Percentiles rank a stretch among this genome's conserved stretches.
These are phyloP conservation scores for Alternaria sp. DNA, from an alignment of 2,329 filamentous ascomycete genomes.

Conservation along the genomic window DNA sequence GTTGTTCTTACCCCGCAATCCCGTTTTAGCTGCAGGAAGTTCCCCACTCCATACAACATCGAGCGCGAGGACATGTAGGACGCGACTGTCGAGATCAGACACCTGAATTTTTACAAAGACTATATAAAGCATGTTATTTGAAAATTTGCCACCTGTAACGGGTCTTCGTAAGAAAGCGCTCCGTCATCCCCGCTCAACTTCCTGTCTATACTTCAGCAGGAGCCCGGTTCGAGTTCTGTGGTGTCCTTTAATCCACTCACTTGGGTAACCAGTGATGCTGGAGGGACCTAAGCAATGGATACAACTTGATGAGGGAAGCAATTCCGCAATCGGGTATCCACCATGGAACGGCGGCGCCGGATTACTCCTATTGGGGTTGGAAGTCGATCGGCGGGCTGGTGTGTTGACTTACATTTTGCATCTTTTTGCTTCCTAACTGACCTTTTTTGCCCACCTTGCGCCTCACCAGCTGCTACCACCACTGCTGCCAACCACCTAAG, in stretches of 20 bases:
- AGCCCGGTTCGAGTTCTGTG: slow-evolving; percentile 56
- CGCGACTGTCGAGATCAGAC: too few relatives aligned
- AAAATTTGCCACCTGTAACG: slow-evolving; percentile 43
- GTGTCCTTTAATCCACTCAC: slow-evolving; percentile 51
- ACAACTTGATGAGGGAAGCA: slow-evolving; percentile 54
- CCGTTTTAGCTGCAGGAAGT: neutral
- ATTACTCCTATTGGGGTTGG: slow-evolving; percentile 52
- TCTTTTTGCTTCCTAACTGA: slow-evolving; percentile 9
- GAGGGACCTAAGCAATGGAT: slow-evolving; percentile 55
- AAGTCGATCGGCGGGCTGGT: slow-evolving; percentile 47
- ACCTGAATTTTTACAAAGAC: too few relatives aligned
- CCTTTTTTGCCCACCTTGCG: neutral
- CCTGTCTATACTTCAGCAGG: slow-evolving; percentile 45
- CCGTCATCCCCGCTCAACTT: slow-evolving; percentile 44
- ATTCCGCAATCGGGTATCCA: slow-evolving; percentile 54
- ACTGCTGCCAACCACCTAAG: neutral
- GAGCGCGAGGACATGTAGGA: too few relatives aligned
- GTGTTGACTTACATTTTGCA: slow-evolving; percentile 49
- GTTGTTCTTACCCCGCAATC: neutral
- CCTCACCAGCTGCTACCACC: neutral
- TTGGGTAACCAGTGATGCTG: slow-evolving; percentile 54
- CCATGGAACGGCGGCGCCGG: slow-evolving; percentile 54
- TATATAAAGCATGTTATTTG: too few relatives aligned
- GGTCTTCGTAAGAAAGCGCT: slow-evolving; percentile 47
- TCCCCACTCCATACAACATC: neutral